phyloP scores from a whole-genome alignment of 1,139 yeast species.

The Saccharomyces pastorianus region DNA sequence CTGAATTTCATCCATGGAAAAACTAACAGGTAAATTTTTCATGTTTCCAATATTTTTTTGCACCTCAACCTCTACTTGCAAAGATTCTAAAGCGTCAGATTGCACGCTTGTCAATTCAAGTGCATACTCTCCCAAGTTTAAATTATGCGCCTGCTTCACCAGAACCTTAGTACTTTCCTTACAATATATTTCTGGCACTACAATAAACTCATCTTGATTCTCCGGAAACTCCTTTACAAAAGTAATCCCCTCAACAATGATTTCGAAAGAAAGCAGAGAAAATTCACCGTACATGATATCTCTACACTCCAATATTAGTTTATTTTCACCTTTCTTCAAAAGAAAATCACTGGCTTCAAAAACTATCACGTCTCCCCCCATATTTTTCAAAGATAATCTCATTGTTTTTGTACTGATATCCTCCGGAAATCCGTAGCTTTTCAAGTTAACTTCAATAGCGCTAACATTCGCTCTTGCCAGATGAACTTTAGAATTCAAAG shows the following conservation, averaged over 20 bases:
- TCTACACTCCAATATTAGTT: conserved; percentile 13
- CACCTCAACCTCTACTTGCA: not conserved
- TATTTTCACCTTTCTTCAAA: conserved; percentile 6
- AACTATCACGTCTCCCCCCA: conserved; percentile 13
- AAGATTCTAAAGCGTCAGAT: not conserved
- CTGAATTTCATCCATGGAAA: not conserved
- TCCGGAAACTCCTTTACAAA: conserved; percentile 21
- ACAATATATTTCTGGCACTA: conserved; percentile 13
- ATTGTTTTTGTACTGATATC: conserved; percentile 16
- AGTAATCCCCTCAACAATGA: conserved; percentile 21
- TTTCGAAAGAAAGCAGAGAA: conserved; percentile 17
- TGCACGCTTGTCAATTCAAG: conserved; percentile 8
- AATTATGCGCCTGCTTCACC: conserved; percentile 13
- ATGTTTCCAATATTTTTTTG: not conserved
- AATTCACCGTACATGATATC: conserved; percentile 23
- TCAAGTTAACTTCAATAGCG: conserved; percentile 15
- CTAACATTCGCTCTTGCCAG: conserved; percentile 18
- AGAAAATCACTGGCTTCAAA: conserved; percentile 10
- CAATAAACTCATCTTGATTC: conserved; percentile 9
- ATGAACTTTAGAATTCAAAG: conserved; percentile 5
- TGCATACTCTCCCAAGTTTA: conserved; percentile 16
- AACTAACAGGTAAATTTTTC: not conserved
- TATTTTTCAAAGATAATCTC: conserved; percentile 15
- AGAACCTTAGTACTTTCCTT: conserved; percentile 14
- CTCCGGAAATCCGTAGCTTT: conserved; percentile 15